phyloP scores from a whole-genome alignment of 1,284 basidiomycete species.

The Prillingera fragicola region DNA sequence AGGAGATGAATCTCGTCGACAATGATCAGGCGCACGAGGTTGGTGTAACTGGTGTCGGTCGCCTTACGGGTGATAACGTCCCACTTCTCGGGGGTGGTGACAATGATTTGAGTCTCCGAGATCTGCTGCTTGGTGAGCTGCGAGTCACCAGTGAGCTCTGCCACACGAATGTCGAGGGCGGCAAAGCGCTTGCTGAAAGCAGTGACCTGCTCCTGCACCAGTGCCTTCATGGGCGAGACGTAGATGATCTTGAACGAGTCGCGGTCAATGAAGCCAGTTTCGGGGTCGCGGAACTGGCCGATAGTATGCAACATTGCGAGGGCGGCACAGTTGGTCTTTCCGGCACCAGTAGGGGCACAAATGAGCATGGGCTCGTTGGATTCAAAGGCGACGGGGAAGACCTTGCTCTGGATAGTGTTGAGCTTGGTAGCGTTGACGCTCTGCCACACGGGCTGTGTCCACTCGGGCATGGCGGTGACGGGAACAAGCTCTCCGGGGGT shows the following conservation, averaged over 20 bases:
- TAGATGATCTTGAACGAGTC: constrained; percentile 96
- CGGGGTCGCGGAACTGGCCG: constrained; percentile 73
- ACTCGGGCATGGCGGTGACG: constrained; percentile 69
- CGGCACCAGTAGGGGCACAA: constrained; percentile 97
- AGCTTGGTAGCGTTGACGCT: constrained; percentile 53
- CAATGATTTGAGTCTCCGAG: constrained; percentile 94
- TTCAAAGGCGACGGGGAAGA: constrained; percentile 89
- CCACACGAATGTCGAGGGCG: constrained; percentile 78
- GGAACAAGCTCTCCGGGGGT: constrained; percentile 66
- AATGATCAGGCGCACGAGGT: constrained; percentile 92
- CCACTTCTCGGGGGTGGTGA: constrained; percentile 99
- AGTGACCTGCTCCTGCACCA: constrained; percentile 95
- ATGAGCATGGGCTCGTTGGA: constrained; percentile 91
- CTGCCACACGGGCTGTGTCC: constrained; percentile 80
- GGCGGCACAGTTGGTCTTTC: constrained; percentile 99
- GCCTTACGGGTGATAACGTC: constrained; percentile 98
- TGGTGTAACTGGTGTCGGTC: constrained; percentile 94
- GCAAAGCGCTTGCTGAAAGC: constrained; percentile 82
- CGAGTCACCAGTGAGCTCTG: constrained; percentile 93
- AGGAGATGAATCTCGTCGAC: constrained; percentile 97
- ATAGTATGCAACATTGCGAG: constrained; percentile 86
- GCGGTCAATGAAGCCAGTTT: constrained; percentile 78
- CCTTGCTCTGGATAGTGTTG: constrained; percentile 89
- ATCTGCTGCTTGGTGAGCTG: constrained; percentile 99
- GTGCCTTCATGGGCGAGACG: constrained; percentile 97